Evolutionary conservation across 441 rosid genomes (phyloP).

Genomic region (Populus hybrid): DNA sequence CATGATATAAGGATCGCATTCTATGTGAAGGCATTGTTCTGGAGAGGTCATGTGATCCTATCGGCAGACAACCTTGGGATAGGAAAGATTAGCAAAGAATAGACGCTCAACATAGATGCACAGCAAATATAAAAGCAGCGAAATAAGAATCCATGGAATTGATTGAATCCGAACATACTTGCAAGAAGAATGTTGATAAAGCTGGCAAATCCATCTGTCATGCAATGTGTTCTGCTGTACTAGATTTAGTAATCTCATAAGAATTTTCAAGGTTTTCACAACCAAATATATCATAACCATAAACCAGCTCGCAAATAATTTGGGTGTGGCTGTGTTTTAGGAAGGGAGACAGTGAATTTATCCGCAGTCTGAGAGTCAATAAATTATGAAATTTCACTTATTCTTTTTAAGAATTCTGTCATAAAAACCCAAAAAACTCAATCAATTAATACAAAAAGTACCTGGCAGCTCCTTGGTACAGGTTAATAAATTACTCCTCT

Average conservation of each 20-base stretch:
- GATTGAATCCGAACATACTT: not conserved
- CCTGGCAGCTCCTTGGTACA: not conserved
- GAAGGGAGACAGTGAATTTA: not conserved
- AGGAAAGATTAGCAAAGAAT: not conserved
- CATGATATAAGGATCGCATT: not conserved
- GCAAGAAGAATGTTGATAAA: not conserved
- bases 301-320: not conserved
- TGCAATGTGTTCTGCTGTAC: not conserved
- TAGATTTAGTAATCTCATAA: not conserved
- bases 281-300: not conserved
- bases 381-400: not conserved
- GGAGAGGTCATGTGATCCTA: not conserved
- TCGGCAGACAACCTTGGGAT: not conserved
- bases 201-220: not conserved
- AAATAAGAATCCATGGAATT: not conserved
- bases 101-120: not conserved
- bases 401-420: not conserved
- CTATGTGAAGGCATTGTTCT: not conserved
- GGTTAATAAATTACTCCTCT: conserved; percentile 32
- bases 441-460: not conserved
- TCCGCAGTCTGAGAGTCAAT: not conserved
- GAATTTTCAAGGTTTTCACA: not conserved
- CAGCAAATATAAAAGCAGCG: not conserved
- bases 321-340: too few species aligned
- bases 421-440: not conserved